Evolutionary conservation across 345 rosid genomes (phyloP), one percentile per base, ranked within the genome.

Genomic region (Salix dunnii): DNA sequence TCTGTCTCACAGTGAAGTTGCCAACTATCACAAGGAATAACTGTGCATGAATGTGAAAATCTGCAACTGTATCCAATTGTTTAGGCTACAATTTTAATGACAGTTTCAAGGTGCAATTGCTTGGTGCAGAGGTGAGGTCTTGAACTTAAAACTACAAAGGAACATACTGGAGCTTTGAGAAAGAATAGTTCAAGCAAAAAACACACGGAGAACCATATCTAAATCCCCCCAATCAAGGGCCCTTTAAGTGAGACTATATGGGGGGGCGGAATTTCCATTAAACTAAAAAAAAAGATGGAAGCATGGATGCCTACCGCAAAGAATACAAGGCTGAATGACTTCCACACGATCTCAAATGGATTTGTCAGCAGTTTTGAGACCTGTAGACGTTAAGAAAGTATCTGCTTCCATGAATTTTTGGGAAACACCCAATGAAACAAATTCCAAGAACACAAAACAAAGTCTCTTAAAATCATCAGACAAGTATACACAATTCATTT

Each of bases 281-380:
- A 46, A 46, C 28, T 46, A 42, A 30, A 70, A 62, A 66, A 31
- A 33, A 23, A 25, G 61, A n/a, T 49, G 67, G 66, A 31, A 75
- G 63, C 10, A 58, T 58, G 63, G 83, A 82, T 82, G 72, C 92
- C 89, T 88, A 96, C 99, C 20, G 99, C 99, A 73, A 96, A 96
- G 88, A 93, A 93, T 38, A 93, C 84, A 33, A 96, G 99, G 87
- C 98, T 93, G 88, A 93, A 93, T 55, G 99, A 93, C 86, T 96
- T 90, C 97, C 94, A 93, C 72, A 92, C 76, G 81, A 96, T 87
- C 80, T 91, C 96, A 73, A 93, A 87, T 33, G 99, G 97, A 86
- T 91, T 96, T 51, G 97, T 85, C 64, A 96, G 92, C 78, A 85
- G 86, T 76, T 82, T 91, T 14, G 99, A 85, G 62, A 86, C 92